Percentiles rank a stretch among this genome's conserved stretches.
These are phyloP conservation scores for Aspergillus brasiliensis DNA, from an alignment of 2,329 filamentous ascomycete species.

Conservation along the genomic window DNA sequence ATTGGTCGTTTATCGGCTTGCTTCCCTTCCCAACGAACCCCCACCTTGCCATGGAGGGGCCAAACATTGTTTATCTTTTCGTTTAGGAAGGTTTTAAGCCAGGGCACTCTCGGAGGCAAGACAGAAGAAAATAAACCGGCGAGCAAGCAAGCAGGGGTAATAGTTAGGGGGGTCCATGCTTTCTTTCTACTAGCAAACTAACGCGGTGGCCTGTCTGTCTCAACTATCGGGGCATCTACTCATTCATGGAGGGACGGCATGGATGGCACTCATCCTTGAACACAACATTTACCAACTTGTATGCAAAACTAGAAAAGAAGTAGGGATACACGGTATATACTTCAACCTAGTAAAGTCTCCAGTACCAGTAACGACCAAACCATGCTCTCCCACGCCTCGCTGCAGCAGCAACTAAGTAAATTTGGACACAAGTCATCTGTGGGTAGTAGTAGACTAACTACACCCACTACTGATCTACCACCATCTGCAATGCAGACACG, in stretches of 20 bases:
- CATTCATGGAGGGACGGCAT: too few species aligned
- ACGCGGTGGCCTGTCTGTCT: too few species aligned
- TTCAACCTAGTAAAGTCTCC: neutral
- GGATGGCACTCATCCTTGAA: too few species aligned
- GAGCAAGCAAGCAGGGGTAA: too few species aligned
- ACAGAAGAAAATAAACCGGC: neutral
- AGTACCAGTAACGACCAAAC: neutral
- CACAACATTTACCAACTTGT: too few species aligned
- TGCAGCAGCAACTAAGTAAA: neutral
- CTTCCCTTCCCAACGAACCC: neutral
- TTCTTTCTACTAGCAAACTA: too few species aligned
- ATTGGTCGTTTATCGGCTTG: neutral
- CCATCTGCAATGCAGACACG: neutral
- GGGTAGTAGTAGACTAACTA: too few species aligned
- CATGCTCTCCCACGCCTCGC: neutral
- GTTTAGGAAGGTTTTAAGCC: neutral
- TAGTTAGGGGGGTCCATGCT: too few species aligned
- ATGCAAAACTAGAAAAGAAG: too few species aligned
- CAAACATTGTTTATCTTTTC: neutral
- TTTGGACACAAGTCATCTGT: neutral
- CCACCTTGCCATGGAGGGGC: neutral
- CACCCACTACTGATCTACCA: too few species aligned
- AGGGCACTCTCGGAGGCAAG: neutral
- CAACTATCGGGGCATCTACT: too few species aligned
- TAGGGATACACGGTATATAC: neutral